Base-by-base conservation (phyloP, 441 rosid species). In the Melastoma candidum region DNA sequence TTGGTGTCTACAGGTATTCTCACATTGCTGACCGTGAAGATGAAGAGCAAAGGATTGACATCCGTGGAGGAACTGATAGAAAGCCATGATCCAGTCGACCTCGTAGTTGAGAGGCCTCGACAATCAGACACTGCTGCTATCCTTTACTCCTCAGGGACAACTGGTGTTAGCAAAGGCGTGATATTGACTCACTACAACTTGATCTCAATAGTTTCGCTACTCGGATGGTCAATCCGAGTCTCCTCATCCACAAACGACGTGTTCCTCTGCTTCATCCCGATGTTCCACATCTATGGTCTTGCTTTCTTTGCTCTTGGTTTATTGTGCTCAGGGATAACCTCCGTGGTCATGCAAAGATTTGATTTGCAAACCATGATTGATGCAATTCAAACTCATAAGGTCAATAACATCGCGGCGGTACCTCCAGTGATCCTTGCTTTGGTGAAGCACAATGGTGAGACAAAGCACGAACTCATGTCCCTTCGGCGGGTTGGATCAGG, bases 81-180 rank as follows among this genome's bases (percentile, higher is more conserved):
- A 47, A 51, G 71, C 48, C 53, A 71, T 10, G 83, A 81, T 43
- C 71, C 79, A 9, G 13, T 24, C 0, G 74, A 74, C 46, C 56
- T 66, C 44, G 74, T 74, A 0, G 48, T 8, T 7, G 47, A 52
- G 12, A 50, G 59, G 44, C 13, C 76, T 27, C 57, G 50, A 11
- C 80, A 71, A 47, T 74, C 81, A 6, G 90, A 80, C 52, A 65
- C 75, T 0, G 90, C 87, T 26, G 78, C 72, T 58, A 80, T 83
- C 57, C 64, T 83, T 43, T 83, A 74, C 69, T 83, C 86, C 2
- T 83, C 86, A 5, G 90, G 90, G 46, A 83, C 90, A 51, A 77
- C 87, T 0, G 87, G 92, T 6, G 64, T 59, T 10, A 84, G 85
- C 61, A 84, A 84, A 61, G 92, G 92, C 1, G 85, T 84, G 26